Base-by-base conservation (phyloP, 2,329 filamentous ascomycete species). In the Rhynchosporium graminicola region DNA sequence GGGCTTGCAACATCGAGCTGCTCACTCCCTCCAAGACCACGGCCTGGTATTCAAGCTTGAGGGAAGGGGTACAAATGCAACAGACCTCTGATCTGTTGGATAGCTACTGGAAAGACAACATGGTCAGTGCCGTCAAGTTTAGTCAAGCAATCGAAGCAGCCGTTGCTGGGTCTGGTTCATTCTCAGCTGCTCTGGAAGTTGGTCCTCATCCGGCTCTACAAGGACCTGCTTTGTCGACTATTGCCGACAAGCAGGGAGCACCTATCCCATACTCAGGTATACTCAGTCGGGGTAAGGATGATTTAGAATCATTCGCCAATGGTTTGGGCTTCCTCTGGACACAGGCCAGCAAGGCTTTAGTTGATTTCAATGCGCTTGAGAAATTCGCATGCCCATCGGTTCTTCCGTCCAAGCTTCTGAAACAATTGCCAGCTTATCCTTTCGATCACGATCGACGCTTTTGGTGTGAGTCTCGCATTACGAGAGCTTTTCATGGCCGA, bases 31-130 rank as follows among this genome's bases (percentile, higher is more conserved):
- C 60, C 36, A 3, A 50, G n/a, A 26, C 12, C 3, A 57, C 56
- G 12, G n/a, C 20, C 15, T 69, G 66, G 67, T 68, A 55, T 50
- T 68, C 66, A 9, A 65, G 62, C 51, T 63, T 69, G 15, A 33
- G 20, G 2, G 33, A 40, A 7, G 45, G 57, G 1, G n/a, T 5
- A 8, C n/a, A 26, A 10, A 47, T 58, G 29, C 15, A 54, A 33
- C 10, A 6, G 28, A 3, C n/a, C n/a, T 40, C 33, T 6, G 51
- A 58, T 4, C 12, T 58, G 2, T 1, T 3, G 6, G 57, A 40
- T n/a, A 40, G 15, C 1, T 59, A 59, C 20, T 59, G 57, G 57
- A 42, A 29, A 15, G 57, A 59, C 20, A 59, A 59, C 20, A 38
- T 59, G 46, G 33, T 51, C n/a, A 36, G 9, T 3, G 26, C 57